phyloP scores from a whole-genome alignment of 331 rosid species.

The Cydonia oblonga region DNA sequence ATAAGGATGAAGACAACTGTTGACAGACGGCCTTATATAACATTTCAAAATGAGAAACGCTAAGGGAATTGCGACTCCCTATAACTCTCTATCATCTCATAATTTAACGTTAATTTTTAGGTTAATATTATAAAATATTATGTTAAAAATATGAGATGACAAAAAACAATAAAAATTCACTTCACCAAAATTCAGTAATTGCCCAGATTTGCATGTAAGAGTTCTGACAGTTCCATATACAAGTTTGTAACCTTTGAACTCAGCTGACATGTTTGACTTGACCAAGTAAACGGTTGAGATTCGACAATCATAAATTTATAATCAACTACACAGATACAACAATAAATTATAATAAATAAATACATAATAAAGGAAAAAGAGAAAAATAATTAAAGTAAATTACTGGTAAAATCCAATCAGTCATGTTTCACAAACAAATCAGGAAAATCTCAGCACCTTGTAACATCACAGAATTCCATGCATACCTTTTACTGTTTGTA shows the following conservation, averaged over 20 bases:
- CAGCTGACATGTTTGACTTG: too few species aligned
- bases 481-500: conserved; percentile 36
- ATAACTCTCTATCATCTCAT: too few species aligned
- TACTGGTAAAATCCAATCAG: conserved; percentile 21
- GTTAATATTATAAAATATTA: too few species aligned
- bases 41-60: not conserved
- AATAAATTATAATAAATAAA: not conserved
- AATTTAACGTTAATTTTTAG: too few species aligned
- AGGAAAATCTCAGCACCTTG: conserved; percentile 26
- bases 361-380: not conserved
- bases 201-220: not conserved
- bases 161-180: too few species aligned
- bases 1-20: not conserved
- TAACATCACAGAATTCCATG: conserved; percentile 19
- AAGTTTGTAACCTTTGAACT: not conserved
- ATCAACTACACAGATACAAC: not conserved
- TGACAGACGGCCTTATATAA: conserved; percentile 1
- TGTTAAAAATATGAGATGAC: too few species aligned
- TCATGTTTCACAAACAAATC: conserved; percentile 29
- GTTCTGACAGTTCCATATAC: not conserved
- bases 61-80: too few species aligned
- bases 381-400: conserved; percentile 1
- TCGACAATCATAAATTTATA: not conserved
- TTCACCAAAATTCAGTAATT: not conserved
- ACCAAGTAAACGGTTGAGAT: not conserved